A percentile compares a stretch with the other conserved stretches of the same genome.
Evolutionary conservation across 2,329 filamentous ascomycete genomes (phyloP).

Genomic region (Cercospora zeae-maydis): DNA sequence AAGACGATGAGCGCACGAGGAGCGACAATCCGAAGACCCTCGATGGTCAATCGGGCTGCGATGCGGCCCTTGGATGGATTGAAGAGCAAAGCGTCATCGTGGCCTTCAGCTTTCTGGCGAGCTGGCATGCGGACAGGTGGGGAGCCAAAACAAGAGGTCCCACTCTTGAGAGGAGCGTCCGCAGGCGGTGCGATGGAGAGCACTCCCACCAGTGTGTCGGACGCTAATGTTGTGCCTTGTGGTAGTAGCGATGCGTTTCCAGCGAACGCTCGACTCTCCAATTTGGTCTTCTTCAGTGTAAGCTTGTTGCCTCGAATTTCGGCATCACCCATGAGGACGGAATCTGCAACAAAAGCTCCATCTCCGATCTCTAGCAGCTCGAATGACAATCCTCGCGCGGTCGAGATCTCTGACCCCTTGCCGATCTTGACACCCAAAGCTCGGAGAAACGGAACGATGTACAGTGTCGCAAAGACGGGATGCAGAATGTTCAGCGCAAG

Average conservation of each 20-base stretch:
- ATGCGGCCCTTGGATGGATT: conserved; percentile 21
- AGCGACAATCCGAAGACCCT: conserved; percentile 28
- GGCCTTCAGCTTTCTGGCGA: conserved; percentile 26
- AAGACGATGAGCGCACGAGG: conserved; percentile 31
- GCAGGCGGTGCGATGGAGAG: conserved; percentile 25
- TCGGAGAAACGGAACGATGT: conserved; percentile 28
- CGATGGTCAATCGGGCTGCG: conserved; percentile 25
- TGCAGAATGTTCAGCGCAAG: conserved; percentile 27
- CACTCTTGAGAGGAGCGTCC: conserved; percentile 17
- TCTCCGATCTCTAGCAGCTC: conserved; percentile 27
- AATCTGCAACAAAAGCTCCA: conserved; percentile 26
- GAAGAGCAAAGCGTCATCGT: conserved; percentile 26
- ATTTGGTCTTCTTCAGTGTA: conserved; percentile 26
- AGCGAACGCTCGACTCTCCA: conserved; percentile 25
- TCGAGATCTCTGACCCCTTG: conserved; percentile 26
- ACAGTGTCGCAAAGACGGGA: conserved; percentile 27
- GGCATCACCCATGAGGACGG: conserved; percentile 23
- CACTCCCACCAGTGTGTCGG: conserved; percentile 26
- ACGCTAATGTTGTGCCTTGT: conserved; percentile 25
- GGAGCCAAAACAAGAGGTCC: conserved; percentile 27
- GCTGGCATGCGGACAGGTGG: conserved; percentile 29
- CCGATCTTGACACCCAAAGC: conserved; percentile 27
- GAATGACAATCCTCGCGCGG: conserved; percentile 24
- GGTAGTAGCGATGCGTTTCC: conserved; percentile 26
- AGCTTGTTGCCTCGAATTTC: conserved; percentile 24